phyloP scores from a whole-genome alignment of 2,329 filamentous ascomycete species.

The Aschersonia sp. region DNA sequence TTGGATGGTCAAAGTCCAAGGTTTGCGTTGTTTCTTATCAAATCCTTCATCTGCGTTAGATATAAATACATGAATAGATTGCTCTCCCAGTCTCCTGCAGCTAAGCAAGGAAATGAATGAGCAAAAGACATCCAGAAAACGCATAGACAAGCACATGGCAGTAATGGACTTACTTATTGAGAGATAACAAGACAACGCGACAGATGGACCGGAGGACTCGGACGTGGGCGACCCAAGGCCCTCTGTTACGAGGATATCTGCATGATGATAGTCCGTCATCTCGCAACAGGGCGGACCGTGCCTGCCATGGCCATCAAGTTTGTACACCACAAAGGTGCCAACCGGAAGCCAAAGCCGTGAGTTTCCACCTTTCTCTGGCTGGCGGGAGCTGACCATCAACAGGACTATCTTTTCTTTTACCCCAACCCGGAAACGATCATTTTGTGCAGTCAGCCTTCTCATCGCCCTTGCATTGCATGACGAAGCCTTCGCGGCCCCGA shows the following conservation, averaged over 20 bases:
- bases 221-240: conserved; percentile 10
- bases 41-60: too few species aligned
- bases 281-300: conserved; percentile 7
- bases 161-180: too few species aligned
- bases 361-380: conserved; percentile 1
- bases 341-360: conserved; percentile 15
- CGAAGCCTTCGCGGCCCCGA: conserved; percentile 10
- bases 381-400: conserved; percentile 1
- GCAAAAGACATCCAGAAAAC: too few species aligned
- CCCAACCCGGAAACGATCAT: conserved; percentile 11
- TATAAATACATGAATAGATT: too few species aligned
- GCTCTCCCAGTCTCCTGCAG: too few species aligned
- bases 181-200: too few species aligned
- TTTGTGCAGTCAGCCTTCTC: conserved; percentile 8
- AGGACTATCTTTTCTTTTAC: conserved; percentile 16
- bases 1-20: too few species aligned
- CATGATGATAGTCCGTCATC: conserved; percentile 14
- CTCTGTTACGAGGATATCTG: conserved; percentile 16
- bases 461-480: conserved; percentile 9
- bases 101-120: too few species aligned
- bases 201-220: too few species aligned
- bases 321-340: conserved; percentile 13
- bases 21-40: too few species aligned
- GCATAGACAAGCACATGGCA: too few species aligned
- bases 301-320: conserved; percentile 15